Base-by-base conservation (phyloP, 176 grass and related monocot genomes). In the Oryza rufipogon region DNA sequence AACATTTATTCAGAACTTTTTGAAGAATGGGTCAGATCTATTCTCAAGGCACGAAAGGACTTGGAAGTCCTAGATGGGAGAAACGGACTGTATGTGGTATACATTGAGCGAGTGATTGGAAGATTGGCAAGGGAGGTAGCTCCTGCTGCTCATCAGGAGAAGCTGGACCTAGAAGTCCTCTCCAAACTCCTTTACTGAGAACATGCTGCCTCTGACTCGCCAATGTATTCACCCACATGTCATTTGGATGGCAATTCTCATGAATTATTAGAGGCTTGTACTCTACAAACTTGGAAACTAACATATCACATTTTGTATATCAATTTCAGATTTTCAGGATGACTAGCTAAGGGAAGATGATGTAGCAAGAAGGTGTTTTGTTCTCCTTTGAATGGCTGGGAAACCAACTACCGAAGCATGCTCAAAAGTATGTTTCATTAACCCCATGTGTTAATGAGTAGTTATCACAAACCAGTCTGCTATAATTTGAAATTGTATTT, bases 21-120 rank as follows among this genome's bases (percentile, higher is more conserved):
- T 79, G 91, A 98, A 82, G 96, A 95, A 86, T 94, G 89, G 90
- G 88, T 65, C 51, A 91, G 96, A 92, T 98, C 80, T 65, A 85
- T 95, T 83, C 87, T 98, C 64, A 93, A 95, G 84, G 82, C 87
- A 68, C 86, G 86, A 48, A 94, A 86, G 78, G 89, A 93, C 86
- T 85, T 95, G 79, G 89, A 85, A 92, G 51, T 94, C 69, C 71
- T 98, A 64, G 96, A 95, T 48, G 88, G 88, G 70, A 92, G 88
- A 90, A 98, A 79, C 75, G 96, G 83, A 15, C 77, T 95, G 49
- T 98, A 95, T 84, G 77, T 78, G 17, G 75, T 95, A 7, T 95
- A 98, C 75, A 93, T 95, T 44, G 96, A 98, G 74, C 91, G 93
- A 41, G 81, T 93, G 4, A 68, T 89, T 0, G 85, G 92, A 44